Percentiles rank a stretch among this genome's conserved stretches.
Conservation (phyloP, 495 filamentous ascomycete genomes). For the Penicillium alfredii region DNA sequence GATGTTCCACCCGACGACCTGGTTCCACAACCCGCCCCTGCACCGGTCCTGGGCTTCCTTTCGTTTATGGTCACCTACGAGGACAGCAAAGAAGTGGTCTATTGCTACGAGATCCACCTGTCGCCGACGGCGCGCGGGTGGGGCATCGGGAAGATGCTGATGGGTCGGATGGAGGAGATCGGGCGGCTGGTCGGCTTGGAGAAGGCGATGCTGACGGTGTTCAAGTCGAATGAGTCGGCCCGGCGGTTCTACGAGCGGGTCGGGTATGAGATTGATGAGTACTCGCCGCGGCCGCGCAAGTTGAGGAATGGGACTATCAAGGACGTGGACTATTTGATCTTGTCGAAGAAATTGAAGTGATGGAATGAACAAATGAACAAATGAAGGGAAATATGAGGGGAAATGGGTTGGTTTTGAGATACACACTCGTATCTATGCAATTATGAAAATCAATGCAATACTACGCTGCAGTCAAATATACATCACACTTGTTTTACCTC, state of each 20-base stretch:
- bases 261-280: conserved; percentile 64
- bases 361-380: too few species aligned
- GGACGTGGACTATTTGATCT: conserved; percentile 61
- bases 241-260: conserved; percentile 59
- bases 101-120: conserved; percentile 87
- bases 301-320: conserved; percentile 60
- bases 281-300: conserved; percentile 55
- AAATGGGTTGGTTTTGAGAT: too few species aligned
- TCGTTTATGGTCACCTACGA: conserved; percentile 84
- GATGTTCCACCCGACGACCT: too few species aligned
- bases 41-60: conserved; percentile 54
- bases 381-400: not conserved
- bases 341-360: conserved; percentile 53
- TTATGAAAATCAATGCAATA: conserved; percentile 3
- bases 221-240: conserved; percentile 57
- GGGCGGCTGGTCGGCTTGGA: conserved; percentile 43
- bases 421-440: too few species aligned
- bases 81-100: conserved; percentile 65
- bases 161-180: conserved; percentile 38
- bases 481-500: conserved; percentile 76
- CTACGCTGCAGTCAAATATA: conserved; percentile 9
- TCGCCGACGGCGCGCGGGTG: conserved; percentile 43
- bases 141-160: conserved; percentile 38
- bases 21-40: not conserved
- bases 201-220: conserved; percentile 84